A percentile compares a stretch with the other conserved stretches of the same genome.
These are phyloP conservation scores for Albizia julibrissin DNA, from an alignment of 306 rosid genomes.

Conservation along the genomic window DNA sequence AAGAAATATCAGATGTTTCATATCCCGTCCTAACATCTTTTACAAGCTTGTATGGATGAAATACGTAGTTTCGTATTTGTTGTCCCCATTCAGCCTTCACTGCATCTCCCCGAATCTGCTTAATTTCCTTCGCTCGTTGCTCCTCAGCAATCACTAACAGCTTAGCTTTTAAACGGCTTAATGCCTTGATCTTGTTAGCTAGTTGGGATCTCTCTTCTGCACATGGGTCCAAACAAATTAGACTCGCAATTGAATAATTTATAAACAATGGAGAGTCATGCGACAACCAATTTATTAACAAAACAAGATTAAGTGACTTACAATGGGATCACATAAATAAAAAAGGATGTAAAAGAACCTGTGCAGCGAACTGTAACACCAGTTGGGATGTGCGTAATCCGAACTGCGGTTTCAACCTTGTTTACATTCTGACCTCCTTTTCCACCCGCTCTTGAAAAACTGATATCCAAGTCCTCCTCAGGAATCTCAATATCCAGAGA, in stretches of 20 bases:
- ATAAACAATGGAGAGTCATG: not conserved
- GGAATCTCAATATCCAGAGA: conserved; percentile 84
- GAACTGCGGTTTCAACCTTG: conserved; percentile 97
- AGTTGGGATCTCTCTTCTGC: conserved; percentile 98
- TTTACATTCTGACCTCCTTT: conserved; percentile 98
- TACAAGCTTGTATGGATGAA: conserved; percentile 93
- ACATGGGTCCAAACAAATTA: conserved; percentile 23
- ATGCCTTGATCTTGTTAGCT: conserved; percentile 79
- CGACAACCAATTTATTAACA: conserved; percentile 10
- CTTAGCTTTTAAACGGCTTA: conserved; percentile 89
- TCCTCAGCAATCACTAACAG: conserved; percentile 86
- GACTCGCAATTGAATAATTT: not conserved
- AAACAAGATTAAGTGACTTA: not conserved
- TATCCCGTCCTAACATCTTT: conserved; percentile 88
- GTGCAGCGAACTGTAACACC: conserved; percentile 95
- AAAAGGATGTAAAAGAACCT: conserved; percentile 48
- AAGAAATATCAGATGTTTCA: conserved; percentile 73
- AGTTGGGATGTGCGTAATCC: conserved; percentile 97
- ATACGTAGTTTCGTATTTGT: conserved; percentile 91
- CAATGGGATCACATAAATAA: not conserved
- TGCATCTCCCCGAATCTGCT: conserved; percentile 90
- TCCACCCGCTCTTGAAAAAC: conserved; percentile 94
- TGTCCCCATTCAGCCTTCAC: conserved; percentile 99
- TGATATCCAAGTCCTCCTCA: conserved; percentile 90
- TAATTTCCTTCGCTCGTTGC: conserved; percentile 86